Evolutionary conservation across 2,329 filamentous ascomycete genomes (phyloP), one percentile per base, ranked within the genome.

Genomic region (Fusarium zealandicum): DNA sequence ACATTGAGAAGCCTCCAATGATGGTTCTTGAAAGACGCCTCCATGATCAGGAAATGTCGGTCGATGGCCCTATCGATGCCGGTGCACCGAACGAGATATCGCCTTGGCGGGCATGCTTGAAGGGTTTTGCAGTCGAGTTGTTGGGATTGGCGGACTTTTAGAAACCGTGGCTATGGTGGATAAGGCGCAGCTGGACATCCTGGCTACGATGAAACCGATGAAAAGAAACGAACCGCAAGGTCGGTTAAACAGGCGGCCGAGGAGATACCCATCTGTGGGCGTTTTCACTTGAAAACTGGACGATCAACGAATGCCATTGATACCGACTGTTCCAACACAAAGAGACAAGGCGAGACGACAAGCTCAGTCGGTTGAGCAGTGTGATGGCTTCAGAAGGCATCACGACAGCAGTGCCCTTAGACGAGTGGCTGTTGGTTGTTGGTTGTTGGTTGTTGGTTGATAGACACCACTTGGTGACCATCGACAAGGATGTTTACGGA

Each of bases 111-210:
- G 50, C 37, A 51, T 58, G 42, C 57, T 55, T 30, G 45, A 54
- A 51, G 33, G 44, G 41, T 45, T 41, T 35, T 47, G 25, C 31
- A 46, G 47, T 37, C 38, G 32, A 30, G 27, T 22, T 37, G 41
- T 17, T 43, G 16, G 39, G 45, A 58, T 60, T 56, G 54, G 58
- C 40, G 63, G 61, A 33, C 13, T 56, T 55, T 57, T 43, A 42
- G 14, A 44, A 30, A 30, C 31, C 22, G 30, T 36, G n/a, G 22
- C 33, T 22, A 40, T 28, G 31, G 38, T 47, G 43, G 51, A 22
- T 32, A 54, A 52, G 52, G 44, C 43, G 18, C 5, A 27, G 18
- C 11, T 18, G 18, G 17, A 16, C 25, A 43, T 48, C 54, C 51
- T 43, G 27, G 48, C 25, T 52, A 32, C 25, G n/a, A 52, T 39